A percentile compares a stretch with the other conserved stretches of the same genome.
Conservation (phyloP, 2,329 filamentous ascomycete species). For the Hymenoscyphus scutula region DNA sequence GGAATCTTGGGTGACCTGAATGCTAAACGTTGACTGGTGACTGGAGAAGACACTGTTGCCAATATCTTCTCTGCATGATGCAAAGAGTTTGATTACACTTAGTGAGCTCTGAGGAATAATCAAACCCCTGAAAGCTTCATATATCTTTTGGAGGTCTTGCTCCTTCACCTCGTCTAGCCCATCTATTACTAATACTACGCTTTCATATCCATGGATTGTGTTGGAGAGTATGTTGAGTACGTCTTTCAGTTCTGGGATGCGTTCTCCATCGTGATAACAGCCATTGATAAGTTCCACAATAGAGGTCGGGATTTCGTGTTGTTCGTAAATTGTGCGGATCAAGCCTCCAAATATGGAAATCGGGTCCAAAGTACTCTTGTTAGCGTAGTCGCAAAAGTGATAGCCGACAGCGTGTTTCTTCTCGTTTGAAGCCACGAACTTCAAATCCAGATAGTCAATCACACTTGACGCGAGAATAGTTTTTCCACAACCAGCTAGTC, state of each 20-base stretch:
- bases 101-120: not conserved
- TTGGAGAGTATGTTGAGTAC: conserved; percentile 7
- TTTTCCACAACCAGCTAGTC: conserved; percentile 21
- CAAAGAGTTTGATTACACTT: conserved; percentile 11
- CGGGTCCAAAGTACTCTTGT: conserved; percentile 22
- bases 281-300: no score
- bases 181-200: conserved; percentile 15
- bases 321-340: conserved; percentile 6
- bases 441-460: conserved; percentile 13
- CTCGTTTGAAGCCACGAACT: not conserved
- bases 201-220: not conserved
- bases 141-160: not conserved
- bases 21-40: not conserved
- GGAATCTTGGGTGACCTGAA: not conserved
- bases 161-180: conserved; percentile 19
- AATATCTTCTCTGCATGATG: conserved; percentile 15
- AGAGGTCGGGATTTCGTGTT: conserved; percentile 7
- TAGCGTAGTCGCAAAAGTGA: conserved; percentile 24
- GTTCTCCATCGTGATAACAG: not conserved
- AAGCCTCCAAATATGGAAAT: conserved; percentile 18
- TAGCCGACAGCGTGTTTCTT: not conserved
- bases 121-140: not conserved
- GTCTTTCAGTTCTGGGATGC: not conserved
- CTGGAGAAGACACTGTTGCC: not conserved
- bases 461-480: conserved; percentile 15